Evolutionary conservation across 2,329 filamentous ascomycete species (phyloP), one percentile per base, ranked within the genome.

Genomic region (Apiospora aurea): DNA sequence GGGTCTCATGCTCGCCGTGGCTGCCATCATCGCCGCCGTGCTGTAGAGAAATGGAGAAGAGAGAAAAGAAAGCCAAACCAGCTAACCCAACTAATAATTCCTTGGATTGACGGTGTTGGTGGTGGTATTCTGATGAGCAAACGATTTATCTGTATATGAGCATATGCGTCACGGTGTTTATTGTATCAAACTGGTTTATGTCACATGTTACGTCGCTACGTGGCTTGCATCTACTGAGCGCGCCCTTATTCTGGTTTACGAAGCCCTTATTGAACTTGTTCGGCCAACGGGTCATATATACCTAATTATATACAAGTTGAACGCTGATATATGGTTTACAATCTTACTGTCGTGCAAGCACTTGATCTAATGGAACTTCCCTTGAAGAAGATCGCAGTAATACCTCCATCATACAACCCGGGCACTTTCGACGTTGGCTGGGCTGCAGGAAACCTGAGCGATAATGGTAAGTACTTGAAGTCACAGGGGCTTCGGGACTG

Each of bases 1-100:
- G 1, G 76, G 77, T 7, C 21, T 78, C 43, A 43, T 79, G 2
- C 78, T 76, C 11, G 79, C 76, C 2, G 69, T 79, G 21, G 79
- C 77, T 1, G 79, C 77, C 7, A 38, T 75, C 24, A 69, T 78
- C 7, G 78, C 75, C 18, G 78, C 73, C 24, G 47, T 80, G 4
- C 70, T 80, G 46, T 80, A 75, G 73, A 61, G 10, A 41, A n/a
- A 10, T 21, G 18, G 29, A 29, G 18, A 14, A 18, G 16, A 6
- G 1, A 53, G 14, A 18, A 14, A 41, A 44, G 24, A 11, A 47
- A 47, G 21, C 8, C 3, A 47, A 21, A 21, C 5, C 4, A 47
- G 16, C 16, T 21, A 21, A 47, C 18, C 21, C 18, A n/a, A 21
- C 34, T 38, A 38, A 38, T 38, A 5, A 46, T 11, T 49, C 18